A percentile compares a stretch with the other conserved stretches of the same genome.
Evolutionary conservation across 164 flowering plant genomes (phyloP).

Genomic region (Vitis labrusca): DNA sequence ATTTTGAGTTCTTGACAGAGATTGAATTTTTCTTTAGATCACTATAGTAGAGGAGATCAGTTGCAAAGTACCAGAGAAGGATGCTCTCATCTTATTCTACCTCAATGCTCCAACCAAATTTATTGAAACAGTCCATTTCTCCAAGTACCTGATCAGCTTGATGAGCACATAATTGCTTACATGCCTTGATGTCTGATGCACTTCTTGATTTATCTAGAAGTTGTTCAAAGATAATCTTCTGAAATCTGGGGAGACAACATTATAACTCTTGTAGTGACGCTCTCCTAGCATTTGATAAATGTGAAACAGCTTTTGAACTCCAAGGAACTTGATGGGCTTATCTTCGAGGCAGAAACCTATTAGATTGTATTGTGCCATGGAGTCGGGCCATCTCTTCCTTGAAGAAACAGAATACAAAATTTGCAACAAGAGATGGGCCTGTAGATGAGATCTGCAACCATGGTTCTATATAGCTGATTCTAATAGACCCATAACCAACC

Average conservation of each 20-base stretch:
- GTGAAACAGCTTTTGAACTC: slow-evolving; percentile 3
- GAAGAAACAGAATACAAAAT: too few species aligned
- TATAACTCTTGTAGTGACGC: not conserved
- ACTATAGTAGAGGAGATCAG: not conserved
- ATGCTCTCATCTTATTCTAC: slow-evolving; percentile 16
- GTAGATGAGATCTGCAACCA: not conserved
- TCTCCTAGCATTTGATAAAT: slow-evolving; percentile 2
- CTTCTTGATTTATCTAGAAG: too few species aligned
- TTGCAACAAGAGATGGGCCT: too few species aligned
- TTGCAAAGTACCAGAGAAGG: slow-evolving; percentile 21
- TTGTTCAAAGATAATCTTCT: not conserved
- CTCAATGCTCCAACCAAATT: slow-evolving; percentile 1
- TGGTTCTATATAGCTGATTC: too few species aligned
- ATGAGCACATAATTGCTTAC: not conserved
- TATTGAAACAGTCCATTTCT: not conserved
- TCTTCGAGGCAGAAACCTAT: slow-evolving; percentile 8
- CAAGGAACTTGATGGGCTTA: not conserved
- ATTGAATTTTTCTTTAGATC: not conserved
- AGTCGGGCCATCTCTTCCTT: slow-evolving; percentile 16
- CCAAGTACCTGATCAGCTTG: slow-evolving; percentile 6
- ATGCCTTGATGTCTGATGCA: too few species aligned
- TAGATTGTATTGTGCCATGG: slow-evolving; percentile 12
- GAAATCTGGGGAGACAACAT: not conserved
- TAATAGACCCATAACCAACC: too few species aligned
- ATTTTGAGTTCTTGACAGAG: not conserved